A percentile compares a stretch with the other conserved stretches of the same genome.
These are phyloP conservation scores for Aureobasidium sp. DNA, from an alignment of 2,329 filamentous ascomycete species.

Conservation along the genomic window DNA sequence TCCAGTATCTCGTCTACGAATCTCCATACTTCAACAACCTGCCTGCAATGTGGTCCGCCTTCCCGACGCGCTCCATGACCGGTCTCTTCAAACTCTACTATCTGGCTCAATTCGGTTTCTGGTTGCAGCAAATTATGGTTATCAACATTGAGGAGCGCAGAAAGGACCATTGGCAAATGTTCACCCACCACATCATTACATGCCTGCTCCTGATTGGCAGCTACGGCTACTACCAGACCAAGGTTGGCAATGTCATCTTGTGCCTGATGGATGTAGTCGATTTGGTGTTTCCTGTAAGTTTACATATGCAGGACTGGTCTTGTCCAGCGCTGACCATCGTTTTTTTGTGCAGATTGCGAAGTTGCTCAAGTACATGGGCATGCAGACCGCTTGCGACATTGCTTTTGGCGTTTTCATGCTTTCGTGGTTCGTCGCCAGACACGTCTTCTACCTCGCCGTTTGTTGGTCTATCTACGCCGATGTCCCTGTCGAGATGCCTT, in stretches of 20 bases:
- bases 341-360: conserved; percentile 62
- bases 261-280: conserved; percentile 93
- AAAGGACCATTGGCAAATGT: conserved; percentile 96
- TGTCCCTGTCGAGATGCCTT: conserved; percentile 50
- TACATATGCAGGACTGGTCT: not conserved
- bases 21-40: conserved; percentile 74
- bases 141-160: conserved; percentile 90
- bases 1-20: conserved; percentile 67
- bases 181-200: conserved; percentile 88
- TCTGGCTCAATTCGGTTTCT: conserved; percentile 82
- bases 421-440: conserved; percentile 75
- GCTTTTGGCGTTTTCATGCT: conserved; percentile 80
- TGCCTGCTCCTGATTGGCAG: conserved; percentile 69
- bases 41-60: conserved; percentile 71
- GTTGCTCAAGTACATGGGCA: conserved; percentile 83
- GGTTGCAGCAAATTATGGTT: conserved; percentile 87
- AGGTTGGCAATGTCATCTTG: conserved; percentile 80
- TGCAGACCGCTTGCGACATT: conserved; percentile 65
- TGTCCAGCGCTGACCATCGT: conserved; percentile 1
- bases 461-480: conserved; percentile 75
- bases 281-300: conserved; percentile 69
- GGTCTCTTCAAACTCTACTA: conserved; percentile 81
- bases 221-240: conserved; percentile 79
- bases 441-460: conserved; percentile 68
- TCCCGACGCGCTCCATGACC: conserved; percentile 68